Percentiles rank a stretch among this genome's conserved stretches.
Conservation (phyloP, 805 yeast genomes). For the Wickerhamiella lipophila region DNA sequence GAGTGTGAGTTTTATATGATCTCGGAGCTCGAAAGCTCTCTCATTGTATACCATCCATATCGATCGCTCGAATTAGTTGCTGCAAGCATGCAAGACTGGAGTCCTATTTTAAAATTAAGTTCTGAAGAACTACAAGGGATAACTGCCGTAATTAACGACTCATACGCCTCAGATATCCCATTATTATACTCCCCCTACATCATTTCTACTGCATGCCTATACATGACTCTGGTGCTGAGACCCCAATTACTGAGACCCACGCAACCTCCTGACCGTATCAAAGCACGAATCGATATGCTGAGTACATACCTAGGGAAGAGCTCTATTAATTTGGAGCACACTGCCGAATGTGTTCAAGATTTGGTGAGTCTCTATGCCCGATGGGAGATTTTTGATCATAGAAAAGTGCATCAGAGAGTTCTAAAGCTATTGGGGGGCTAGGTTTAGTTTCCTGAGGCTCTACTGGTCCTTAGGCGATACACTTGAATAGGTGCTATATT, state of each 20-base stretch:
- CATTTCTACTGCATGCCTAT: slow-evolving; percentile 69
- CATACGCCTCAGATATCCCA: slow-evolving; percentile 77
- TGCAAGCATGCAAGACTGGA: slow-evolving; percentile 42
- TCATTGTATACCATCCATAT: slow-evolving; percentile 34
- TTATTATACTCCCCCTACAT: slow-evolving; percentile 80
- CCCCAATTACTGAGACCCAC: slow-evolving; percentile 27
- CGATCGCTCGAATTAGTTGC: slow-evolving; percentile 27
- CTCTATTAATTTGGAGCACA: slow-evolving; percentile 62
- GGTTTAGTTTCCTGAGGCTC: no score
- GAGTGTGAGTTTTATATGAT: slow-evolving; percentile 90
- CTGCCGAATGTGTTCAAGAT: slow-evolving; percentile 75
- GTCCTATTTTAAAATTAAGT: slow-evolving; percentile 32
- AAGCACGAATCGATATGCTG: slow-evolving; percentile 40
- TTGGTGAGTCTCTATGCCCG: slow-evolving; percentile 65
- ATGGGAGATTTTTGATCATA: slow-evolving; percentile 65
- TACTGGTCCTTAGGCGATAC: no score
- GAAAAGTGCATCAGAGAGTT: slow-evolving; percentile 6
- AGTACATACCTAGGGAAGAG: slow-evolving; percentile 60
- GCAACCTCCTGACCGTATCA: slow-evolving; percentile 28
- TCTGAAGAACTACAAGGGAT: slow-evolving; percentile 58
- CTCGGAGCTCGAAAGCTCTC: slow-evolving; percentile 52
- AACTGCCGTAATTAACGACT: slow-evolving; percentile 85
- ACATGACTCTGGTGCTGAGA: slow-evolving; percentile 52
- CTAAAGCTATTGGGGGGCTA: background rate
- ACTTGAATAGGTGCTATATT: no score